A percentile compares a stretch with the other conserved stretches of the same genome.
phyloP scores from a whole-genome alignment of 164 flowering plant genomes.

The Umbellularia californica region DNA sequence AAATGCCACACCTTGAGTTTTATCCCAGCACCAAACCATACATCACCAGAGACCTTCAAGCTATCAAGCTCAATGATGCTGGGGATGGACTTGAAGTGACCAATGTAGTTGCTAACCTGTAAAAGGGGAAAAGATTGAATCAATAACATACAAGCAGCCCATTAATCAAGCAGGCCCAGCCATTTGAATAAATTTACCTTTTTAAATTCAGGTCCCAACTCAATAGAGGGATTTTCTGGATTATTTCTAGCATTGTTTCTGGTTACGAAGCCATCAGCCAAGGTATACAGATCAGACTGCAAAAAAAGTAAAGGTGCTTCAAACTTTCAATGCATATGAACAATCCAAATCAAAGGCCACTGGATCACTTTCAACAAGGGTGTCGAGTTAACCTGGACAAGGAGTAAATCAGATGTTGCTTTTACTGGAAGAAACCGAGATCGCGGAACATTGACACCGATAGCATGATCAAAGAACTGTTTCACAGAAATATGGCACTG shows the following conservation, averaged over 20 bases:
- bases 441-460: slow-evolving; percentile 88
- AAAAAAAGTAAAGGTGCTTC: slow-evolving; percentile 10
- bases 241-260: slow-evolving; percentile 63
- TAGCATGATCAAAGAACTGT: slow-evolving; percentile 88
- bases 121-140: background rate
- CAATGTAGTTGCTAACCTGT: slow-evolving; percentile 68
- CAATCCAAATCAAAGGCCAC: background rate
- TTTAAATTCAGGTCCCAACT: slow-evolving; percentile 88
- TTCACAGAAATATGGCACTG: background rate
- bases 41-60: slow-evolving; percentile 89
- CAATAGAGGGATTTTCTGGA: slow-evolving; percentile 77
- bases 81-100: slow-evolving; percentile 86
- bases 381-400: slow-evolving; percentile 63
- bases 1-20: slow-evolving; percentile 60
- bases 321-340: background rate
- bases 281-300: slow-evolving; percentile 92
- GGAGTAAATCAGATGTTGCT: slow-evolving; percentile 93
- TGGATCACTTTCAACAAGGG: background rate
- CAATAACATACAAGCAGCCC: background rate
- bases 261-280: slow-evolving; percentile 57
- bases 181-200: slow-evolving; percentile 41
- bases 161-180: background rate
- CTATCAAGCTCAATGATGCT: slow-evolving; percentile 85
- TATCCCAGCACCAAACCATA: slow-evolving; percentile 78
- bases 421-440: slow-evolving; percentile 94